These are phyloP conservation scores for Leishmania guyanensis DNA, from an alignment of 208 protist genomes.

Conservation along the genomic window DNA sequence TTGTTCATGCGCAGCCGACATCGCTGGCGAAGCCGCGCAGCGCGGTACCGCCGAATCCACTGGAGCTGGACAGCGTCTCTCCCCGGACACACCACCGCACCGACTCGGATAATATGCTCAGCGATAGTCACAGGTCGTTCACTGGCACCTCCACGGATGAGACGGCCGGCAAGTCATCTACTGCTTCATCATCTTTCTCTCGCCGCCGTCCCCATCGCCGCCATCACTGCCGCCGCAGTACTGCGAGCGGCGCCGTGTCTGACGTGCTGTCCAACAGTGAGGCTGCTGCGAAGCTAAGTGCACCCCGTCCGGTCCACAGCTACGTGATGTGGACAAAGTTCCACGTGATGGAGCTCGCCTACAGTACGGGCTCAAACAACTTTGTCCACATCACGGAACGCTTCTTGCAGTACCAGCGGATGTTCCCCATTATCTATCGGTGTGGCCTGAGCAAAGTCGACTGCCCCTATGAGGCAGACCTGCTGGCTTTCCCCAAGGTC, in stretches of 20 bases:
- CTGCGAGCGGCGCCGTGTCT: conserved; percentile 6
- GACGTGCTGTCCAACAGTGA: neutral
- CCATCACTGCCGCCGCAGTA: conserved; percentile 20
- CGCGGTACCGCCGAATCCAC: conserved; percentile 15
- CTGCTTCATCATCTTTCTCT: conserved; percentile 16
- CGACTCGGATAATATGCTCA: conserved; percentile 5
- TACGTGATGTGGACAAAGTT: conserved; percentile 66
- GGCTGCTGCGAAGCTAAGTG: neutral
- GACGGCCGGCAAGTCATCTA: neutral
- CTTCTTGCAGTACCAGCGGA: conserved; percentile 53
- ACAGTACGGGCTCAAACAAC: conserved; percentile 54
- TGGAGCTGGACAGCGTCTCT: conserved; percentile 2
- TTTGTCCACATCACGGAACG: conserved; percentile 65
- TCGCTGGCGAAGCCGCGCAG: conserved; percentile 20
- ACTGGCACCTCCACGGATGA: conserved; percentile 1
- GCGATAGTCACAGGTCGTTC: conserved; percentile 22
- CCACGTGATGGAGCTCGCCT: conserved; percentile 67
- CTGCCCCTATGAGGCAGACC: conserved; percentile 34
- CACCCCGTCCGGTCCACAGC: conserved; percentile 30
- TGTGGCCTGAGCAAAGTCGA: conserved; percentile 37
- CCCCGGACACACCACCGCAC: conserved; percentile 8
- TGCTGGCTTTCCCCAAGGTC: conserved; percentile 33
- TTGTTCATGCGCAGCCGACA: conserved; percentile 20
- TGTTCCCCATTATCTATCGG: conserved; percentile 66
- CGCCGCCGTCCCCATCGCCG: conserved; percentile 27